Evolutionary conservation across 176 grass and related monocot species (phyloP).

Genomic region (Carex scoparia): DNA sequence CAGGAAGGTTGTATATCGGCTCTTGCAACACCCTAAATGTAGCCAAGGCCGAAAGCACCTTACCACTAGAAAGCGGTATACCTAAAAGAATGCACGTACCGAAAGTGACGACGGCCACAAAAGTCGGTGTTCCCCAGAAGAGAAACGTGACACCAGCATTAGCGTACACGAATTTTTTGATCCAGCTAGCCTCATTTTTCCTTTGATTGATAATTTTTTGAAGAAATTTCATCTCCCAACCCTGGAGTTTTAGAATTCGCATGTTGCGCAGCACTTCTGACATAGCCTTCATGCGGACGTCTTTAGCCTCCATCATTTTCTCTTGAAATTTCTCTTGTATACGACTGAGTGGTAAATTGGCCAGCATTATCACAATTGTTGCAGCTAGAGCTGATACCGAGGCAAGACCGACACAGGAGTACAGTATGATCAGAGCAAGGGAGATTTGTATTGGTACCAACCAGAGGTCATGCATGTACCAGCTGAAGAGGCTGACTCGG

Average conservation of each 20-base stretch:
- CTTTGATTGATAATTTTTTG: constrained; percentile 57
- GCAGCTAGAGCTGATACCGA: constrained; percentile 46
- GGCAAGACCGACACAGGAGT: constrained; percentile 42
- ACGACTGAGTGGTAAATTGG: constrained; percentile 45
- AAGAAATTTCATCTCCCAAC: constrained; percentile 73
- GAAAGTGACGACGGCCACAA: constrained; percentile 56
- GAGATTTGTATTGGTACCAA: constrained; percentile 48
- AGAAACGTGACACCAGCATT: constrained; percentile 39
- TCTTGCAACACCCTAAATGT: constrained; percentile 64
- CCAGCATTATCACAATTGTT: constrained; percentile 43
- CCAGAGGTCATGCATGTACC: constrained; percentile 72
- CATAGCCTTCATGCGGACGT: constrained; percentile 60
- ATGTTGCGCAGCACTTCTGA: constrained; percentile 76
- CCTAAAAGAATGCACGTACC: constrained; percentile 51
- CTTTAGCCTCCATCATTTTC: constrained; percentile 64
- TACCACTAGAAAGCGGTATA: constrained; percentile 60
- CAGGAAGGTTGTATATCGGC: constrained; percentile 56
- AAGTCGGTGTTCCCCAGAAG: constrained; percentile 60
- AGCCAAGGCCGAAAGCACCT: constrained; percentile 62
- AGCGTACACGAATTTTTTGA: constrained; percentile 50
- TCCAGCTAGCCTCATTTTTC: constrained; percentile 53
- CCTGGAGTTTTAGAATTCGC: constrained; percentile 84
- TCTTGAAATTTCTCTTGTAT: constrained; percentile 45
- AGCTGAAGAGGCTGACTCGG: constrained; percentile 40
- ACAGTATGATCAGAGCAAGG: constrained; percentile 58